Evolutionary conservation across 1,284 basidiomycete genomes (phyloP).

Genomic region (Sanghuangporus baumii): DNA sequence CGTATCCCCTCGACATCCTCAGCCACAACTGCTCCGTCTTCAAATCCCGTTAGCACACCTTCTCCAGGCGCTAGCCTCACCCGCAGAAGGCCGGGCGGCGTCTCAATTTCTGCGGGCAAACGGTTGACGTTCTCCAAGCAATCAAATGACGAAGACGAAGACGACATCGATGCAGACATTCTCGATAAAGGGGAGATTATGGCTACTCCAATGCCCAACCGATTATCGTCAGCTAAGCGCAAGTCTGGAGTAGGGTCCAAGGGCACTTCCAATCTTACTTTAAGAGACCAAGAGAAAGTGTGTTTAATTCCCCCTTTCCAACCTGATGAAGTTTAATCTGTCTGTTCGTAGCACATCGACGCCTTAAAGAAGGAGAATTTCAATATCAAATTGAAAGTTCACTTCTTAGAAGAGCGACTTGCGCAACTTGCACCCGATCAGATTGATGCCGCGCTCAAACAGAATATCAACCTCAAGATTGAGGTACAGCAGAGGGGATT

Average conservation of each 20-base stretch:
- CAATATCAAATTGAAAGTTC: conserved; percentile 88
- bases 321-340: neutral
- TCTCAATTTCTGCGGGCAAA: conserved; percentile 27
- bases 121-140: conserved; percentile 26
- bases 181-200: conserved; percentile 43
- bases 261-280: conserved; percentile 61
- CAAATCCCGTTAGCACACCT: conserved; percentile 47
- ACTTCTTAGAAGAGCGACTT: conserved; percentile 88
- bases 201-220: conserved; percentile 42
- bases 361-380: conserved; percentile 94
- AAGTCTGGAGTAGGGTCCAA: conserved; percentile 44
- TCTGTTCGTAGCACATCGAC: conserved; percentile 72
- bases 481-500: conserved; percentile 88
- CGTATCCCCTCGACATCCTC: conserved; percentile 51
- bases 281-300: conserved; percentile 94
- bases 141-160: conserved; percentile 33
- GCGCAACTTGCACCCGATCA: conserved; percentile 87
- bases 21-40: conserved; percentile 47
- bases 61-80: conserved; percentile 34
- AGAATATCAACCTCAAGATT: conserved; percentile 92
- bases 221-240: conserved; percentile 34
- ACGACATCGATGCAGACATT: conserved; percentile 38
- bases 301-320: conserved; percentile 21
- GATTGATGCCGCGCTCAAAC: conserved; percentile 85
- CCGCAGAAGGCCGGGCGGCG: conserved; percentile 26